Percentiles rank a stretch among this genome's conserved stretches.
These are phyloP conservation scores for Aegilops sharonensis DNA, from an alignment of 176 grass and related monocot genomes.

Conservation along the genomic window DNA sequence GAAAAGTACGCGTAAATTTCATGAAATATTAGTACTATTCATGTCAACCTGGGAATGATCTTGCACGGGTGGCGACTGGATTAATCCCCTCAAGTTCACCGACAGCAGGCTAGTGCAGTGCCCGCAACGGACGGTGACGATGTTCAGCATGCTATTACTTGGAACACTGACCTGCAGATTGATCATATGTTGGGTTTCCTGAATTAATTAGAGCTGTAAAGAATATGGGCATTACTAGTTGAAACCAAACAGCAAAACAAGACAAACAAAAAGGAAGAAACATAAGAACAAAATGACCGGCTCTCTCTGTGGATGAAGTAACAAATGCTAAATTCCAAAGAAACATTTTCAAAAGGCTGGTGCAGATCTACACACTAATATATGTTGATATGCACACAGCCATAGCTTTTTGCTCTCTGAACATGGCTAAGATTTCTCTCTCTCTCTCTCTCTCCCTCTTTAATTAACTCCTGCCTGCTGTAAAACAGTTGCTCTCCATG, in stretches of 20 bases:
- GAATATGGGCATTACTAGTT: not conserved
- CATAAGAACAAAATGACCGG: not conserved
- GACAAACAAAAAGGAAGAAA: not conserved
- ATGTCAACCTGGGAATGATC: slow-evolving; percentile 53
- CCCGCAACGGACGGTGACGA: slow-evolving; percentile 73
- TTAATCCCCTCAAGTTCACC: slow-evolving; percentile 56
- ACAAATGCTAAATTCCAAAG: slow-evolving; percentile 1
- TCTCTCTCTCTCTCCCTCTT: not conserved
- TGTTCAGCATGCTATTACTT: slow-evolving; percentile 48
- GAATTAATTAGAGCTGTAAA: not conserved
- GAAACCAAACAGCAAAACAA: not conserved
- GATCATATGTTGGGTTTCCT: not conserved
- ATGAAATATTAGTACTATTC: not conserved
- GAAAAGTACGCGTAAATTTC: not conserved
- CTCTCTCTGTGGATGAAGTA: not conserved
- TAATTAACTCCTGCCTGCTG: slow-evolving; percentile 18
- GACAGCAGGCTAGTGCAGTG: slow-evolving; percentile 66
- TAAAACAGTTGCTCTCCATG: slow-evolving; percentile 35
- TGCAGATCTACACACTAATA: slow-evolving; percentile 9
- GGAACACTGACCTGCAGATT: slow-evolving; percentile 69
- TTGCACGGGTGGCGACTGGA: slow-evolving; percentile 47
- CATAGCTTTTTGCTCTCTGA: too few species aligned
- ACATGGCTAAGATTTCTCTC: not conserved
- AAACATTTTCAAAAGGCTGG: slow-evolving; percentile 7
- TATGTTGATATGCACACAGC: not conserved